Conservation (phyloP, 2,329 filamentous ascomycete genomes). For the Sporothrix sp. region DNA sequence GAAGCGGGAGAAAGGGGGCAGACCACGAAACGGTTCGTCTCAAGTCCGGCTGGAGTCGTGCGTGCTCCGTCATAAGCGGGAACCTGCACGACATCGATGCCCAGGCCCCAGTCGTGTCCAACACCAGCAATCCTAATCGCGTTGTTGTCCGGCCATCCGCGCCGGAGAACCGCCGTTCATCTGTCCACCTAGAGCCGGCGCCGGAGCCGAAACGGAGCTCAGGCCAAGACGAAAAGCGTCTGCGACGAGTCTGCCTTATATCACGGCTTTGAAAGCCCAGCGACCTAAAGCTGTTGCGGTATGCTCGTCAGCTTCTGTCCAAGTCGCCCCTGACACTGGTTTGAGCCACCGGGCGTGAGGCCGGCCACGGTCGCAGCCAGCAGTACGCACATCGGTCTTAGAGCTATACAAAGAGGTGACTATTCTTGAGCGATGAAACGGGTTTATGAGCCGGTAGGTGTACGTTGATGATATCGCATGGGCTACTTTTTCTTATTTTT, state of each 20-base stretch:
- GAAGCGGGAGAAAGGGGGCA: too few relatives aligned
- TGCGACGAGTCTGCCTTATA: conserved; percentile 43
- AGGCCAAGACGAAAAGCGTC: conserved; percentile 38
- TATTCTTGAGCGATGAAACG: not conserved
- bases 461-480: too few relatives aligned
- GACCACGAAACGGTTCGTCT: too few relatives aligned
- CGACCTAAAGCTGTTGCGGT: conserved; percentile 26
- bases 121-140: conserved; percentile 36
- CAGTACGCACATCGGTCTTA: not conserved
- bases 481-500: too few relatives aligned
- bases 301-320: conserved; percentile 22
- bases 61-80: conserved; percentile 19
- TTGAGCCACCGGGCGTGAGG: conserved; percentile 4
- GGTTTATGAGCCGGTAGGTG: too few relatives aligned
- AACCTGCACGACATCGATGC: conserved; percentile 46
- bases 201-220: conserved; percentile 17
- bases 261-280: conserved; percentile 31
- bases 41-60: too few relatives aligned
- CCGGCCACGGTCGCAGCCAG: not conserved
- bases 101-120: conserved; percentile 35
- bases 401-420: not conserved
- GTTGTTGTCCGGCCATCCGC: conserved; percentile 40
- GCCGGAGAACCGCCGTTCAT: conserved; percentile 42
- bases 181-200: too few relatives aligned
- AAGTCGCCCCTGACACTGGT: conserved; percentile 20